A percentile compares a stretch with the other conserved stretches of the same genome.
phyloP scores from a whole-genome alignment of 352 stramenopile genomes.

The Pelagophyceae sp. region DNA sequence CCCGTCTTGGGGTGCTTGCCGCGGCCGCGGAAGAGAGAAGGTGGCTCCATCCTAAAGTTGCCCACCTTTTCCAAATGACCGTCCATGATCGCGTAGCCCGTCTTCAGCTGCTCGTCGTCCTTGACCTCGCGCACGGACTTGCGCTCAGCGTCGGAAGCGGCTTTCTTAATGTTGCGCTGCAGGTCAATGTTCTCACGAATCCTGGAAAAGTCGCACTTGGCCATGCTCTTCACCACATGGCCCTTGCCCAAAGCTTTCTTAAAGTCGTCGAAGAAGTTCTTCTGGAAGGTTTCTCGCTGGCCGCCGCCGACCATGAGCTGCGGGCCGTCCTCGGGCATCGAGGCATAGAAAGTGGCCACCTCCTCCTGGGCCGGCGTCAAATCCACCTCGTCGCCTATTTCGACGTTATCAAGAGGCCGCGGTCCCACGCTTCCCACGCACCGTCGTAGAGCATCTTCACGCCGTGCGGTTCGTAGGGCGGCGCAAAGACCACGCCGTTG shows the following conservation, averaged over 20 bases:
- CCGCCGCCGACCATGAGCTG: slow-evolving; percentile 59
- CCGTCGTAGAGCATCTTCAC: slow-evolving; percentile 88
- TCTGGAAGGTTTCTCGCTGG: slow-evolving; percentile 34
- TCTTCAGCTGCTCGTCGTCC: slow-evolving; percentile 77
- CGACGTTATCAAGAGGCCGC: slow-evolving; percentile 27
- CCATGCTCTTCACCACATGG: slow-evolving; percentile 87
- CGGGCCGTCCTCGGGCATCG: slow-evolving; percentile 89
- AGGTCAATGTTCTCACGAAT: slow-evolving; percentile 84
- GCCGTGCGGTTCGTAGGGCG: slow-evolving; percentile 85
- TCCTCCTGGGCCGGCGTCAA: slow-evolving; percentile 82
- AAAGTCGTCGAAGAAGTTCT: slow-evolving; percentile 95
- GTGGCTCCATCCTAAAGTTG: slow-evolving; percentile 93
- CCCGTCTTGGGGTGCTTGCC: slow-evolving; percentile 98
- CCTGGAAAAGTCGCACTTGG: slow-evolving; percentile 91
- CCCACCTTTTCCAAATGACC: slow-evolving; percentile 94
- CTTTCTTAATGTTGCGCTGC: slow-evolving; percentile 74
- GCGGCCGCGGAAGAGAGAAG: slow-evolving; percentile 91
- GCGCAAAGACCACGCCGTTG: slow-evolving; percentile 93
- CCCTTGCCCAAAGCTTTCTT: slow-evolving; percentile 69
- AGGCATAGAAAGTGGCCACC: slow-evolving; percentile 80
- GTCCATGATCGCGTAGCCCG: slow-evolving; percentile 93
- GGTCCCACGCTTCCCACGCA: not conserved
- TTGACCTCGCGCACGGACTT: slow-evolving; percentile 59
- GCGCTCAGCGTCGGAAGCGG: slow-evolving; percentile 64
- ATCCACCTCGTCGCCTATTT: slow-evolving; percentile 63